These are phyloP conservation scores for Wickerhamiella infanticola DNA, from an alignment of 1,139 yeast species.

Conservation along the genomic window DNA sequence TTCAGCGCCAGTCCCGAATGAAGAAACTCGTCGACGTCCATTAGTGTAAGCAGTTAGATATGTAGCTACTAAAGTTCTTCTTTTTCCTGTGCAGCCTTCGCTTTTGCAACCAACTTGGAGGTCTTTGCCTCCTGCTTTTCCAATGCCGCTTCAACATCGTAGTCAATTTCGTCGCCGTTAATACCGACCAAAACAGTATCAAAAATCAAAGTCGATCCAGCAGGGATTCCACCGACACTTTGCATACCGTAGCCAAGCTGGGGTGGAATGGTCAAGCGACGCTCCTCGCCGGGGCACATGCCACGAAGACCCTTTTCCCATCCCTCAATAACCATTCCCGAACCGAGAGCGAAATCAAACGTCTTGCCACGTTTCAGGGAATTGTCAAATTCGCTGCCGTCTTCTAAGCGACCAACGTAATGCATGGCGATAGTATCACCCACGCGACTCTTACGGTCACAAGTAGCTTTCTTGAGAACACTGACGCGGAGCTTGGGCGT, in stretches of 20 bases:
- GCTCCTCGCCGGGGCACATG: conserved; percentile 80
- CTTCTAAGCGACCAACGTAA: conserved; percentile 54
- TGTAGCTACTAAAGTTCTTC: neutral
- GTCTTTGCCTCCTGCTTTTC: neutral
- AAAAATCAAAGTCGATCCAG: conserved; percentile 42
- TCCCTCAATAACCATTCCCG: conserved; percentile 65
- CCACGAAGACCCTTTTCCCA: conserved; percentile 74
- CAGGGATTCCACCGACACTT: conserved; percentile 72
- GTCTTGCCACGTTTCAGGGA: conserved; percentile 52
- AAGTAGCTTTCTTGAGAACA: conserved; percentile 31
- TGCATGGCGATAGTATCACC: conserved; percentile 63
- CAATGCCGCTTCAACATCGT: neutral
- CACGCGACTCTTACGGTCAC: conserved; percentile 35
- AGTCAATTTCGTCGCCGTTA: conserved; percentile 12
- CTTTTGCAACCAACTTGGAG: neutral
- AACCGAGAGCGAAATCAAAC: conserved; percentile 51
- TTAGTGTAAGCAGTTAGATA: neutral
- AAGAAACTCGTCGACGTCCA: conserved; percentile 6
- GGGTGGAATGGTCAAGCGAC: conserved; percentile 65
- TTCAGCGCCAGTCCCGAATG: conserved; percentile 1
- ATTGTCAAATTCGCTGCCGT: conserved; percentile 63
- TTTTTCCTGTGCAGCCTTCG: neutral
- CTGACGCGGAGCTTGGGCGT: conserved; percentile 7
- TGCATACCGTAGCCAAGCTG: conserved; percentile 53
- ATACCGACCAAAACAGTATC: conserved; percentile 22